Evolutionary conservation across 2,329 filamentous ascomycete species (phyloP), one percentile per base, ranked within the genome.

Genomic region (Diplocarpon rosae): DNA sequence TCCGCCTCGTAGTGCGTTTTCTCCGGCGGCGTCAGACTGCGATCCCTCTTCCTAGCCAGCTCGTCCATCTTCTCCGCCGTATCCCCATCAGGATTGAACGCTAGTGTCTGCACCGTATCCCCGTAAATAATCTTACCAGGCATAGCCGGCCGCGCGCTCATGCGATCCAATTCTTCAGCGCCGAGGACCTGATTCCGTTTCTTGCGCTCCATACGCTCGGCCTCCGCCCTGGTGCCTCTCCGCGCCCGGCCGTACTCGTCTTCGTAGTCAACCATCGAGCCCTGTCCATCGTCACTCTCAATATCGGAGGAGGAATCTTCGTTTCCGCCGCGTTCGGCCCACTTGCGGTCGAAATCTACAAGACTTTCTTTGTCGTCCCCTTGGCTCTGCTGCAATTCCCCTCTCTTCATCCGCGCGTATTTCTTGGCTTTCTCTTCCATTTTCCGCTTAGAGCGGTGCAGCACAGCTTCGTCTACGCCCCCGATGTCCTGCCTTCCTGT

Each of bases 261-360:
- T 42, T 83, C 75, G 61, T 86, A 93, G 54, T 95, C 89, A 5
- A 96, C 69, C n/a, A 85, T 63, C 43, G 88, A 82, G 49, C 60
- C 36, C 52, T 59, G 46, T 3, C 56, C 63, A 12, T 68, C 67
- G 2, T 69, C 66, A 51, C 85, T 82, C 53, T 86, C 79, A 32
- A 77, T 70, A 49, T 82, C 79, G 15, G 59, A 39, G n/a, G 50
- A 46, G n/a, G 47, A 60, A 7, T 51, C 50, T 14, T 58, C 53
- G 9, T 60, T 65, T 1, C 59, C 57, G 3, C 62, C 64, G 14
- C 40, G 67, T 59, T 94, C 85, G 0, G 83, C 87, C 89, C 92
- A 96, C 67, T 96, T 98, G 49, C 83, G 74, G 65, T 96, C 92
- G 63, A 98, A 98, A 66, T 98, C 90, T 2, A 98, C 83, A 20